Base-by-base conservation (phyloP, 192 early-diverging fungal genomes). In the Mortierella antarctica region DNA sequence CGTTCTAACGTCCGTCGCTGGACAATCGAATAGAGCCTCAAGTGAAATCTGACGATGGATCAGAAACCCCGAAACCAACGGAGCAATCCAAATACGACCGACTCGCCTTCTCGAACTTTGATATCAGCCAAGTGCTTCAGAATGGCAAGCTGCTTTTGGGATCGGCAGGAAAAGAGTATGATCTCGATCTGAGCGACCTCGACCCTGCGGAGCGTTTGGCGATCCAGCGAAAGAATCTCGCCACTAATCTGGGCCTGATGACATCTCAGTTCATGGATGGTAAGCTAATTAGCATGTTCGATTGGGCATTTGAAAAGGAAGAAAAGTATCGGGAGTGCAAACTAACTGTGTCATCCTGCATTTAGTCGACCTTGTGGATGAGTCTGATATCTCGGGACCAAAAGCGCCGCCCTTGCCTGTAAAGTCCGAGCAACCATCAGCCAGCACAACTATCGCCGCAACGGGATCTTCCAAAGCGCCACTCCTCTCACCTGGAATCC, bases 131-230 rank as follows among this genome's bases (percentile, higher is more conserved):
- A 23, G 95, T 98, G 9, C 79, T 99, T 7, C 82, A 86, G 55
- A 86, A 92, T 56, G 97, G 96, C 7, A 88, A 88, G 40, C 83
- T 93, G 23, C 82, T 99, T 44, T 83, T 99, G 8, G 91, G 93
- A 7, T 94, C 92, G 40, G 94, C 95, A 7, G 98, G 98, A 42
- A 90, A 91, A 64, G 98, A 99, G 84, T 99, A 95, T 75, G 97
- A 99, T 63, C 83, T 93, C 20, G 95, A 92, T 73, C 74, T 94
- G 59, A 84, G 85, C 40, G 92, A 92, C 21, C 78, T 97, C 81
- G 92, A 94, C 70, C 91, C 93, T 6, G 88, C 88, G 64, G 94
- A 96, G 78, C 91, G 98, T 17, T 74, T 98, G 13, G 92, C 89
- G 4, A 62, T 92, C 44, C 96, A 97, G 69, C 88, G 93, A 66